Evolutionary conservation across 768 basidiomycete species (phyloP).

Genomic region (Amanita inopinata): DNA sequence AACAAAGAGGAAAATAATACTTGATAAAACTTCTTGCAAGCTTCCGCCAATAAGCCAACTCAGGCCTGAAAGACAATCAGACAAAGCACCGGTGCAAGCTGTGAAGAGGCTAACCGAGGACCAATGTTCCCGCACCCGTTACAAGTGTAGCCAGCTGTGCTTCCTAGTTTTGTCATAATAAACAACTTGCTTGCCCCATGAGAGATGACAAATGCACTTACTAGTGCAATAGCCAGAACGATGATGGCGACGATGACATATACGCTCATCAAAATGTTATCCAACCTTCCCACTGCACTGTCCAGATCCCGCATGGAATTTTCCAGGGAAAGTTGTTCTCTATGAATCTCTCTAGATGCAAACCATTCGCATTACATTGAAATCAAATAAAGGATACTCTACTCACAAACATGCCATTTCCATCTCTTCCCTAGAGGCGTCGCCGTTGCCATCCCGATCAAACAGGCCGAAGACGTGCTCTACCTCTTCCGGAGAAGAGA

Average conservation of each 20-base stretch:
- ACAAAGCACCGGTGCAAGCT: constrained; percentile 3
- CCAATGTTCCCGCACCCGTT: constrained; percentile 60
- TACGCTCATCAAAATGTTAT: constrained; percentile 78
- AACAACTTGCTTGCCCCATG: constrained; percentile 2
- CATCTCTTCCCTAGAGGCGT: constrained; percentile 59
- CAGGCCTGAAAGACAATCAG: constrained; percentile 33
- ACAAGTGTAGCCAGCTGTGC: constrained; percentile 65
- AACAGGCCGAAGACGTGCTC: constrained; percentile 59
- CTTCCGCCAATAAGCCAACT: constrained; percentile 84
- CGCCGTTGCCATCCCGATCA: constrained; percentile 66
- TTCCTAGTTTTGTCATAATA: constrained; percentile 33
- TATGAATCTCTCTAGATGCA: constrained; percentile 58
- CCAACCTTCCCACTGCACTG: constrained; percentile 78
- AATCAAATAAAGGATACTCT: neutral
- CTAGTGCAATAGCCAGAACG: constrained; percentile 79
- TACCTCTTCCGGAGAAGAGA: constrained; percentile 57
- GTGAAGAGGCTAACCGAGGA: constrained; percentile 29
- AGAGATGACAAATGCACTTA: constrained; percentile 23
- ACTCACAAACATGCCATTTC: constrained; percentile 66
- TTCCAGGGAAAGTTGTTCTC: constrained; percentile 77
- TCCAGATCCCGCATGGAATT: constrained; percentile 86
- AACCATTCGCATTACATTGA: constrained; percentile 4
- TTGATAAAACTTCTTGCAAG: constrained; percentile 70
- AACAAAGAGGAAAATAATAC: constrained; percentile 88
- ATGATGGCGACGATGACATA: constrained; percentile 62